Conservation (phyloP, 768 basidiomycete genomes). For the Termitomyces sp. region DNA sequence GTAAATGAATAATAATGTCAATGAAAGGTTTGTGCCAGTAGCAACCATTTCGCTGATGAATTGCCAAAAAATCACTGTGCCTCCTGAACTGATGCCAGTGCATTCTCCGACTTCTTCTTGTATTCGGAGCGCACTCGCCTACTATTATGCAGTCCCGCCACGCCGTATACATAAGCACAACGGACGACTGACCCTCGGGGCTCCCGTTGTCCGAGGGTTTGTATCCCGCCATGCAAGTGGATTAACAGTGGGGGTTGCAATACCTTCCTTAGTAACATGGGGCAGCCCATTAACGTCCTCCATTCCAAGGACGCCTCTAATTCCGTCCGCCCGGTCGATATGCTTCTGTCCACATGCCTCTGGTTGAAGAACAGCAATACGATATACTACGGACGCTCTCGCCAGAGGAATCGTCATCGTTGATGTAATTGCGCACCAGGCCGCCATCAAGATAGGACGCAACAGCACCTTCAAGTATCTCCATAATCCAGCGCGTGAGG, state of each 20-base stretch:
- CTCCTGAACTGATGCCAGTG: background rate
- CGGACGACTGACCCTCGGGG: conserved; percentile 34
- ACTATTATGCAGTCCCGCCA: conserved; percentile 31
- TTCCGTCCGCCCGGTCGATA: conserved; percentile 31
- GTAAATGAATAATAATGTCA: background rate
- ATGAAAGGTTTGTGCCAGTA: background rate
- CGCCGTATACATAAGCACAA: conserved; percentile 34
- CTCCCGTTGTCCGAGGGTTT: conserved; percentile 28
- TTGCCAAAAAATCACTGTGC: background rate
- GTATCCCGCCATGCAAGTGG: conserved; percentile 29
- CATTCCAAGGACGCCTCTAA: conserved; percentile 17
- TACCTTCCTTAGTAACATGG: conserved; percentile 27
- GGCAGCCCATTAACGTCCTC: conserved; percentile 20
- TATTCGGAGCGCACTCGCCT: background rate
- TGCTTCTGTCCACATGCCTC: conserved; percentile 23
- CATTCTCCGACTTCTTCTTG: background rate
- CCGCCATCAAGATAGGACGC: conserved; percentile 24
- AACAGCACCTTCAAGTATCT: conserved; percentile 41
- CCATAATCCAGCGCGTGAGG: conserved; percentile 28
- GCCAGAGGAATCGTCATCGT: conserved; percentile 21
- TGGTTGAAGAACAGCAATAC: conserved; percentile 33
- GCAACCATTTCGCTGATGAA: background rate
- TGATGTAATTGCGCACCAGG: conserved; percentile 37
- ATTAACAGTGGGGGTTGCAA: conserved; percentile 32
- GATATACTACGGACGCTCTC: conserved; percentile 34